Percentiles rank a stretch among this genome's conserved stretches.
phyloP scores from a whole-genome alignment of 345 rosid genomes.

The Excoecaria agallocha region DNA sequence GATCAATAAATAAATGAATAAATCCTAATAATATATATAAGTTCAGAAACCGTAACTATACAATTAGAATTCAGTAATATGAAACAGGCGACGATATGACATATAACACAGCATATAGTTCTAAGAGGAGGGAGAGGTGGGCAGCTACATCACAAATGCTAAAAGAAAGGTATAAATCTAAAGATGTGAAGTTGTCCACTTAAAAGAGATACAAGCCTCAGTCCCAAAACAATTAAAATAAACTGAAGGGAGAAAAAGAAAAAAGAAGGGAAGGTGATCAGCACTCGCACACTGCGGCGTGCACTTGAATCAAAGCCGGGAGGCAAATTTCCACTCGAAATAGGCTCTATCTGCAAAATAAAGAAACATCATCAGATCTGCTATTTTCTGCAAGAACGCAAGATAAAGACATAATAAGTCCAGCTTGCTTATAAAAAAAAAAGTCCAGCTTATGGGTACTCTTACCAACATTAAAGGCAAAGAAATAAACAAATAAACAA shows the following conservation, averaged over 20 bases:
- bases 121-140: background rate
- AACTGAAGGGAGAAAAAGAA: background rate
- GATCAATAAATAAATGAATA: background rate
- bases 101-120: background rate
- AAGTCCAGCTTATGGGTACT: too few species aligned
- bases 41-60: background rate
- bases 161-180: background rate
- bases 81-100: background rate
- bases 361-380: constrained; percentile 18
- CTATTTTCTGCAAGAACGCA: background rate
- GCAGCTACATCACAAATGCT: background rate
- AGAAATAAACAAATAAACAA: background rate
- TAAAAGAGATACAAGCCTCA: background rate
- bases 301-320: constrained; percentile 32
- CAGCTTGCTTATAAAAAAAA: too few species aligned
- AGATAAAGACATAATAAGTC: background rate
- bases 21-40: background rate
- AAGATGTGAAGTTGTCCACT: background rate
- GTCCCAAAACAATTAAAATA: background rate
- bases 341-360: constrained; percentile 35
- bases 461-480: background rate
- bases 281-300: constrained; percentile 39
- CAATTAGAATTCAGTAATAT: background rate
- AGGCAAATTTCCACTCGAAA: constrained; percentile 38
- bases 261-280: constrained; percentile 3